These are phyloP conservation scores for Amaranthus hypochondriacus DNA, from an alignment of 148 eudicot species.

Conservation along the genomic window DNA sequence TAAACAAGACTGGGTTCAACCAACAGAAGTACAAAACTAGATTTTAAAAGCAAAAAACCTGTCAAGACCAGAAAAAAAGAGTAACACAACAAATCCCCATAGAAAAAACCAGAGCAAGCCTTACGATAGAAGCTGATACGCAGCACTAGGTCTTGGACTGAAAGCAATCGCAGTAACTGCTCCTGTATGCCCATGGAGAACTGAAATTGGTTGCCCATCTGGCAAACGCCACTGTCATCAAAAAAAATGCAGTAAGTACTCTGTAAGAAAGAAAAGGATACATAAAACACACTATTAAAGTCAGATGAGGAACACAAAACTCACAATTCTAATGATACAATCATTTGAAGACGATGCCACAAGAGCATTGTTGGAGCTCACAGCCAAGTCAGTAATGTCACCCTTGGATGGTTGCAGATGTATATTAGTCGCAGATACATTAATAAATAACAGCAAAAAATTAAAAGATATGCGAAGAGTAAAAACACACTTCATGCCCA, in stretches of 20 bases:
- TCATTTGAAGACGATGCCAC: constrained; percentile 99
- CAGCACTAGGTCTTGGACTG: constrained; percentile 83
- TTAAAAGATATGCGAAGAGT: constrained; percentile 3
- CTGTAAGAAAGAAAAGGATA: background rate
- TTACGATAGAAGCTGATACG: constrained; percentile 92
- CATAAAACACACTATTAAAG: background rate
- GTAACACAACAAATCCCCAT: constrained; percentile 1
- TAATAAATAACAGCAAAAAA: background rate
- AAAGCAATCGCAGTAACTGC: constrained; percentile 92
- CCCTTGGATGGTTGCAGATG: constrained; percentile 49
- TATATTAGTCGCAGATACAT: constrained; percentile 6
- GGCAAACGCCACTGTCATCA: constrained; percentile 88
- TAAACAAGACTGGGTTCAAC: background rate
- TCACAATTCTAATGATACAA: constrained; percentile 77
- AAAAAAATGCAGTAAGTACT: constrained; percentile 20
- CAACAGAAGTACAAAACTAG: background rate
- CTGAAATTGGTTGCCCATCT: constrained; percentile 94
- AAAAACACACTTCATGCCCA: constrained; percentile 85
- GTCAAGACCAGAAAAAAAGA: constrained; percentile 17
- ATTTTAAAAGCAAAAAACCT: background rate
- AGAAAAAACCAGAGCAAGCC: constrained; percentile 21
- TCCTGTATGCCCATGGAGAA: constrained; percentile 90
- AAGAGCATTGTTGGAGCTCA: constrained; percentile 77
- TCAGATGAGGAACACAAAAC: constrained; percentile 21
- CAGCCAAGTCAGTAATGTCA: constrained; percentile 99